Conservation (phyloP, 2,329 filamentous ascomycete genomes). For the Calonectria henricotiae region DNA sequence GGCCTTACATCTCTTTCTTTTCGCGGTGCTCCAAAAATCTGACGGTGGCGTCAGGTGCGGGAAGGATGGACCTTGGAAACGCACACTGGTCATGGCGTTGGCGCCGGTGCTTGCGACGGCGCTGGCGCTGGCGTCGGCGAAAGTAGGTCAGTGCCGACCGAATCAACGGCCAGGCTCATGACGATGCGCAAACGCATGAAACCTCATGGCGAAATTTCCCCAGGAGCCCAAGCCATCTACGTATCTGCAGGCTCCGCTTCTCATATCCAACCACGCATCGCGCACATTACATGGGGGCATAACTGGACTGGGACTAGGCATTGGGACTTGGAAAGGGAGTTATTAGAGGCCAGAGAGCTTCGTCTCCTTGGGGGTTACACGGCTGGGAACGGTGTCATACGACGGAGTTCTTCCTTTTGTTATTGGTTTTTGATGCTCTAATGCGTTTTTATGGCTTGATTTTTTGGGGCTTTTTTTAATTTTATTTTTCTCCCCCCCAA, state of each 20-base stretch:
- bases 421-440: conserved; percentile 18
- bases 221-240: conserved; percentile 25
- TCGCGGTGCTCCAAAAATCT: background rate
- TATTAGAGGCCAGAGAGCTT: conserved; percentile 30
- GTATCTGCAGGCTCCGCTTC: background rate
- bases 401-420: conserved; percentile 31
- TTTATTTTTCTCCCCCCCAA: conserved; percentile 1
- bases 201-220: conserved; percentile 25
- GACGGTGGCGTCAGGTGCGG: conserved; percentile 11
- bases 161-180: conserved; percentile 16
- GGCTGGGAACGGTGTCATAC: conserved; percentile 30
- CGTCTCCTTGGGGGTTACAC: conserved; percentile 27
- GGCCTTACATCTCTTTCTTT: conserved; percentile 10
- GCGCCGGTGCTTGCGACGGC: conserved; percentile 29
- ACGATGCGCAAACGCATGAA: conserved; percentile 25
- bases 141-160: conserved; percentile 21
- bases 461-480: conserved; percentile 13
- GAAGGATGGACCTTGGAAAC: conserved; percentile 21
- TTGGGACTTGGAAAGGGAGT: background rate
- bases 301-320: conserved; percentile 23
- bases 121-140: conserved; percentile 28
- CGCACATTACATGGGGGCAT: conserved; percentile 2
- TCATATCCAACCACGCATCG: conserved; percentile 4
- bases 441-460: conserved; percentile 34
- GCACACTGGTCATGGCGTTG: conserved; percentile 20